Percentiles rank a stretch among this genome's conserved stretches.
phyloP scores from a whole-genome alignment of 331 rosid species.

The Phaseolus coccineus region DNA sequence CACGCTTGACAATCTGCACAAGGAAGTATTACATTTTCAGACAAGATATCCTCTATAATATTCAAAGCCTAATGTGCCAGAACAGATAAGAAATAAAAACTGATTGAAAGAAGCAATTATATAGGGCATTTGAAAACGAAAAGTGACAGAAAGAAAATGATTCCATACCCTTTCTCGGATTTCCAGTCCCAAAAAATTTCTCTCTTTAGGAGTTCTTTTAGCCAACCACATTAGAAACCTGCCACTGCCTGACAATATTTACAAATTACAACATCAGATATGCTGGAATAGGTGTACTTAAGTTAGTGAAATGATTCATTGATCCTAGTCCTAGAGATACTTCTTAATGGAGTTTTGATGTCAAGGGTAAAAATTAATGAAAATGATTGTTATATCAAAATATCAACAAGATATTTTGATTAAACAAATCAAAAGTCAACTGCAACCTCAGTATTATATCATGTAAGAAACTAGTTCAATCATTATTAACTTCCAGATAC shows the following conservation, averaged over 20 bases:
- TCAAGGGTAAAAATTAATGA: neutral
- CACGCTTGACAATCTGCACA: slow-evolving; percentile 86
- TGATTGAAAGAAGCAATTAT: slow-evolving; percentile 36
- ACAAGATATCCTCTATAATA: slow-evolving; percentile 12
- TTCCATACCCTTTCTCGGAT: slow-evolving; percentile 74
- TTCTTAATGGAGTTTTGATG: neutral
- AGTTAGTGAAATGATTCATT: slow-evolving; percentile 18
- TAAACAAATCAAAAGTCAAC: slow-evolving; percentile 14
- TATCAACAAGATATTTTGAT: slow-evolving; percentile 24
- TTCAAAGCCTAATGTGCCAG: slow-evolving; percentile 32
- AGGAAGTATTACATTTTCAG: slow-evolving; percentile 22
- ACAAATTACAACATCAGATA: slow-evolving; percentile 37
- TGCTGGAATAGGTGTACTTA: neutral
- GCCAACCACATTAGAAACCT: slow-evolving; percentile 87
- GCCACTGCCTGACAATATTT: slow-evolving; percentile 75
- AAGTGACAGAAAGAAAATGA: slow-evolving; percentile 5
- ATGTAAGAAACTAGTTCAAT: slow-evolving; percentile 1
- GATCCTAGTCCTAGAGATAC: slow-evolving; percentile 14
- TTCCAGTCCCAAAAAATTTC: slow-evolving; percentile 88
- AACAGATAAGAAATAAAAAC: slow-evolving; percentile 36
- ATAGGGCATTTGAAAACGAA: slow-evolving; percentile 34
- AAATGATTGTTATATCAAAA: neutral
- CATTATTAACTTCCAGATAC: slow-evolving; percentile 23
- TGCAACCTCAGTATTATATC: slow-evolving; percentile 1
- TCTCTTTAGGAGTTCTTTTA: slow-evolving; percentile 61